phyloP scores from a whole-genome alignment of 2,329 filamentous ascomycete genomes.

The Sporothrix globosa region DNA sequence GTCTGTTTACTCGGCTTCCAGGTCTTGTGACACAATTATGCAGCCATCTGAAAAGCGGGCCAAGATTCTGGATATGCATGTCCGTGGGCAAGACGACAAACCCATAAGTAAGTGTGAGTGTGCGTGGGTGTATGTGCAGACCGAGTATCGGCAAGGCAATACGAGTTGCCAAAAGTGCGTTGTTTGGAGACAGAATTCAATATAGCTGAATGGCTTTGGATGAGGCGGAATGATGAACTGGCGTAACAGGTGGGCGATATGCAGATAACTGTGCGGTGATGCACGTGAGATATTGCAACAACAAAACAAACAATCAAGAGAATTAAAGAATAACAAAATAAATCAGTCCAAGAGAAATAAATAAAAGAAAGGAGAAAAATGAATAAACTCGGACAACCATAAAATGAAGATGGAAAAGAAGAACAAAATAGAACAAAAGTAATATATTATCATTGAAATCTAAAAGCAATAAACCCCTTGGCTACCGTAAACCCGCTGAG shows the following conservation, averaged over 20 bases:
- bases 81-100: neutral
- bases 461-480: neutral
- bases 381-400: too few species aligned
- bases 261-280: neutral
- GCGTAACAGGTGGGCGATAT: neutral
- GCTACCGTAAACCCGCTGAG: slow-evolving; percentile 1
- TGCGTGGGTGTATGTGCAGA: neutral
- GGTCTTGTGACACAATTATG: slow-evolving; percentile 7
- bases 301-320: too few species aligned
- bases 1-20: neutral
- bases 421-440: neutral
- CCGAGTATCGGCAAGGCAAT: neutral
- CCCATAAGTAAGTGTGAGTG: neutral
- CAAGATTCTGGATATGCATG: slow-evolving; percentile 2
- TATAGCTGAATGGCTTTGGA: neutral
- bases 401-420: neutral
- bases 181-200: neutral
- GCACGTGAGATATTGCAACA: neutral
- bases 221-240: neutral
- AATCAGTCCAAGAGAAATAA: too few species aligned
- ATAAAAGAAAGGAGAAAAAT: too few species aligned
- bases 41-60: neutral
- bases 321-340: too few species aligned
- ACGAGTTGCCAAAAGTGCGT: slow-evolving; percentile 4
- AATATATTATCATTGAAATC: neutral